Conservation (phyloP, 331 rosid species). For the Pyracantha coccinea region DNA sequence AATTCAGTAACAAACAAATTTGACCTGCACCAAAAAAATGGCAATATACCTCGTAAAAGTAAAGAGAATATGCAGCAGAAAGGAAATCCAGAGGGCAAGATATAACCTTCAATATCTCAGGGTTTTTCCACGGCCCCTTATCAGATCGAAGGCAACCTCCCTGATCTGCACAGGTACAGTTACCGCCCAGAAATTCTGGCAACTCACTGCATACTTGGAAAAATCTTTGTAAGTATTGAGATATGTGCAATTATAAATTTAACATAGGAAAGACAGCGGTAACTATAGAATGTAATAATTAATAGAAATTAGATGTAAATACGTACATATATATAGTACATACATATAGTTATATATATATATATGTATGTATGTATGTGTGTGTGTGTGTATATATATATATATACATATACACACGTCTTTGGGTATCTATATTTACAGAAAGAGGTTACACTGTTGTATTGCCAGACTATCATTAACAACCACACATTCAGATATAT, state of each 20-base stretch:
- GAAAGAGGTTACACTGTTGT: background rate
- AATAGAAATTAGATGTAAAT: too few species aligned
- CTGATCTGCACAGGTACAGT: constrained; percentile 78
- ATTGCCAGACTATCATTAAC: background rate
- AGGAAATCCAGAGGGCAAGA: background rate
- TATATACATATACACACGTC: too few species aligned
- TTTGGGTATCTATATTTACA: background rate
- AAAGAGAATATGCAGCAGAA: background rate
- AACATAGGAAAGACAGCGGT: background rate
- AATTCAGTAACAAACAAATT: constrained; percentile 4
- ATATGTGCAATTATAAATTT: background rate
- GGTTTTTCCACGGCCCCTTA: constrained; percentile 97
- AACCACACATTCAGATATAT: background rate
- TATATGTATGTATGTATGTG: too few species aligned
- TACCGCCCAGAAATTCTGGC: constrained; percentile 95
- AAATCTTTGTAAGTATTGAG: constrained; percentile 16
- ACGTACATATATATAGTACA: background rate
- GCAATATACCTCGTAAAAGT: background rate
- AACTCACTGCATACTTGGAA: constrained; percentile 61
- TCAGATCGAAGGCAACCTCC: constrained; percentile 97
- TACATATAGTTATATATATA: too few species aligned
- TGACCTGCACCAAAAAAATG: background rate
- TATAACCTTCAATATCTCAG: constrained; percentile 78
- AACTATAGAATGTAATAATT: background rate
- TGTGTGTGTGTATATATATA: background rate